phyloP scores from a whole-genome alignment of 495 filamentous ascomycete genomes.

The Xanthoparmelia taractica region DNA sequence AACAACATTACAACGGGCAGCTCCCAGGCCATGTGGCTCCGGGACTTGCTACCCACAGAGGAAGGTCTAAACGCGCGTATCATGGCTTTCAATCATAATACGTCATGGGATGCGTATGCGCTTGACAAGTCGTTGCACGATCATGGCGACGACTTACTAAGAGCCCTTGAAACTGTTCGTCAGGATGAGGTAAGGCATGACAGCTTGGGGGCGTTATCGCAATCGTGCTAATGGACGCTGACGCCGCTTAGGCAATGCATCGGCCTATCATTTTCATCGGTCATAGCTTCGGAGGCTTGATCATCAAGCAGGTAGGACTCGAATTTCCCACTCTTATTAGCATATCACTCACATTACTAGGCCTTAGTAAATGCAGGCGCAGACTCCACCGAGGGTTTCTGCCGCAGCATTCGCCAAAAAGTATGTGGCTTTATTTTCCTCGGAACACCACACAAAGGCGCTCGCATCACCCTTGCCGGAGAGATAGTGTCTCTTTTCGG shows the following conservation, averaged over 20 bases:
- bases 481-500: not conserved
- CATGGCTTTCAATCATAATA: constrained; percentile 23
- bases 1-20: not conserved
- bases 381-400: not conserved
- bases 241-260: constrained; percentile 15
- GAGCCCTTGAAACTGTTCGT: constrained; percentile 1
- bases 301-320: constrained; percentile 27
- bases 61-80: constrained; percentile 15
- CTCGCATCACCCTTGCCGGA: not conserved
- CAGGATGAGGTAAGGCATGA: not conserved
- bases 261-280: constrained; percentile 29
- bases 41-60: not conserved
- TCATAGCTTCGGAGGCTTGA: constrained; percentile 30
- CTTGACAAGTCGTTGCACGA: constrained; percentile 13
- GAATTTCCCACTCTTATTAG: constrained; percentile 1
- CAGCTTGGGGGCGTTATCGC: not conserved
- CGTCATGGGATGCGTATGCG: constrained; percentile 17
- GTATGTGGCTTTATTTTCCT: constrained; percentile 29
- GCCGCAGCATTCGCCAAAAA: not conserved
- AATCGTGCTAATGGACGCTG: constrained; percentile 1
- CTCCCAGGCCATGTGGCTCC: not conserved
- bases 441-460: constrained; percentile 27
- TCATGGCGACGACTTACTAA: constrained; percentile 3
- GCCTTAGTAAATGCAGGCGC: not conserved
- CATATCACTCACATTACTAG: not conserved